Conservation (phyloP, 441 rosid species). For the Euphorbia schlechtendalii region DNA sequence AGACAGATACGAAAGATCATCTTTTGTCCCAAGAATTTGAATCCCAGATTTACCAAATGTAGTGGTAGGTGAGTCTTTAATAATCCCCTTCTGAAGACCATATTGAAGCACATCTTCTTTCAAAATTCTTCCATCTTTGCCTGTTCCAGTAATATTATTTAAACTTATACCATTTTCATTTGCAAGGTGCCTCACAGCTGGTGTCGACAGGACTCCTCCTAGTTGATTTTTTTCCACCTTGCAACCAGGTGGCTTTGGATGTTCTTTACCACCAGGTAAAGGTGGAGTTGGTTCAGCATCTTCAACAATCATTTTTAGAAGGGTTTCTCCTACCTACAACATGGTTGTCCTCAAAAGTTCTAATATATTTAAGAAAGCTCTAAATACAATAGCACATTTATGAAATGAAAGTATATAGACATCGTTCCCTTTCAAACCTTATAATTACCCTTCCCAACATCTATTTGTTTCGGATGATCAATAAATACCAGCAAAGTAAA, state of each 20-base stretch:
- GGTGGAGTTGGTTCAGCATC: constrained; percentile 28
- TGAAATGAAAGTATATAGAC: not conserved
- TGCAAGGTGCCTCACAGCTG: constrained; percentile 71
- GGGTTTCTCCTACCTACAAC: constrained; percentile 81
- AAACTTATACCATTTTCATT: constrained; percentile 56
- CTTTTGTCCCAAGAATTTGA: constrained; percentile 19
- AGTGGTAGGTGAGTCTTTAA: constrained; percentile 27
- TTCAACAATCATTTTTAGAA: constrained; percentile 54
- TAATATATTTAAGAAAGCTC: not conserved
- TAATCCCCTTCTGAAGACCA: constrained; percentile 40
- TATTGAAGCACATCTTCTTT: constrained; percentile 69
- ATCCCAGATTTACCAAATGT: constrained; percentile 20
- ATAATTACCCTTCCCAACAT: not conserved
- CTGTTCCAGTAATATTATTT: constrained; percentile 55
- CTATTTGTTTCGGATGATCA: not conserved
- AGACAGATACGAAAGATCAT: constrained; percentile 15
- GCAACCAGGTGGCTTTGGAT: constrained; percentile 13
- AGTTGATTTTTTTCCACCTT: constrained; percentile 21
- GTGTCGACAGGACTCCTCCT: constrained; percentile 55
- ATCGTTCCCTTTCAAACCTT: not conserved
- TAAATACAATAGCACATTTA: not conserved
- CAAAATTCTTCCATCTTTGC: constrained; percentile 62
- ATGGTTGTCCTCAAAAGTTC: not conserved
- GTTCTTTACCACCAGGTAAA: constrained; percentile 16
- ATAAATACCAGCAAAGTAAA: not conserved